These are phyloP conservation scores for Fusarium sp. DNA, from an alignment of 2,329 filamentous ascomycete genomes.

Conservation along the genomic window DNA sequence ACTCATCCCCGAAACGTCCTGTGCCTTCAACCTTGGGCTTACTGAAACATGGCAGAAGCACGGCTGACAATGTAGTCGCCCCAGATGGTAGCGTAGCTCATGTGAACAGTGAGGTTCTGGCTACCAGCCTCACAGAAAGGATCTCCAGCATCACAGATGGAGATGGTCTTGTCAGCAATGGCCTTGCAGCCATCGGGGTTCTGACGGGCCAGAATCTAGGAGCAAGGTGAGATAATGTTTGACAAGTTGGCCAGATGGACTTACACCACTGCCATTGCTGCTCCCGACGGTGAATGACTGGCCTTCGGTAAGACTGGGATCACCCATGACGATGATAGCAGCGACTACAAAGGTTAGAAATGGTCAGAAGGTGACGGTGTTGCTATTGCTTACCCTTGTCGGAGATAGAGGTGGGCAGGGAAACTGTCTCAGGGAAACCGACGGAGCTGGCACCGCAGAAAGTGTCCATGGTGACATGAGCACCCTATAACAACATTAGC, in stretches of 20 bases:
- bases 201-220: conserved; percentile 24
- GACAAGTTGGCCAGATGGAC: not conserved
- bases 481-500: conserved; percentile 8
- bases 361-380: rapidly evolving
- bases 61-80: conserved; percentile 44
- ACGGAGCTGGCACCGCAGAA: conserved; percentile 26
- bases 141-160: conserved; percentile 31
- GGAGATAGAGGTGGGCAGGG: not conserved
- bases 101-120: conserved; percentile 17
- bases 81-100: conserved; percentile 26
- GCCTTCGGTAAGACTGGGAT: conserved; percentile 21
- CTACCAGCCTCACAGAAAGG: conserved; percentile 31
- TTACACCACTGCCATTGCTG: conserved; percentile 27
- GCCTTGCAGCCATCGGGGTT: conserved; percentile 10
- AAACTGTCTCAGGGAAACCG: conserved; percentile 1
- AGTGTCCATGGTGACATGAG: conserved; percentile 16
- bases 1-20: not conserved
- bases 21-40: not conserved
- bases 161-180: conserved; percentile 21
- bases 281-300: conserved; percentile 24
- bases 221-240: not conserved
- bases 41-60: conserved; percentile 37
- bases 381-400: conserved; percentile 3
- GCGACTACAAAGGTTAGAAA: conserved; percentile 3
- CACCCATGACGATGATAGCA: conserved; percentile 19